Evolutionary conservation across 768 basidiomycete genomes (phyloP).

Genomic region (Rhizopogon vesiculosus): DNA sequence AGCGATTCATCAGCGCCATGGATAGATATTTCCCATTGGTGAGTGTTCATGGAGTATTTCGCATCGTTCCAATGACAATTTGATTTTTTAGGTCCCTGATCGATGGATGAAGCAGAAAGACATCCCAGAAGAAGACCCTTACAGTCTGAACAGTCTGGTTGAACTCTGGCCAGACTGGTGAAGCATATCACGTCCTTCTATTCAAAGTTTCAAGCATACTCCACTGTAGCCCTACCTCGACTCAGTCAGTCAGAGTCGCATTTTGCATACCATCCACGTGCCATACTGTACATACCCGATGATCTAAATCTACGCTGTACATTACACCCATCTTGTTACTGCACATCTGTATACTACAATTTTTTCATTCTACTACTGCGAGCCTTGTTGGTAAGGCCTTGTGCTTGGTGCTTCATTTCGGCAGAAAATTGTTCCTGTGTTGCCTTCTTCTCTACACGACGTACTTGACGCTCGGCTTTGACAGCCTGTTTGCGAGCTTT

Average conservation of each 20-base stretch:
- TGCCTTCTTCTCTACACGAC: constrained; percentile 64
- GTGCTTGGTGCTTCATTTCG: constrained; percentile 60
- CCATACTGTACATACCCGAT: background rate
- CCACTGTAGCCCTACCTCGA: background rate
- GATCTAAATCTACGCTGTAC: background rate
- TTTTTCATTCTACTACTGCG: constrained; percentile 18
- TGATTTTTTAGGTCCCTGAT: constrained; percentile 62
- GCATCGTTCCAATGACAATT: constrained; percentile 1
- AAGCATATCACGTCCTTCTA: background rate
- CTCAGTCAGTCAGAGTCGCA: no score
- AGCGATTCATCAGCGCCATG: constrained; percentile 83
- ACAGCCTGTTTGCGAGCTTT: constrained; percentile 66
- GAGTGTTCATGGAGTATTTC: constrained; percentile 17
- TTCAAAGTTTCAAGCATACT: constrained; percentile 5
- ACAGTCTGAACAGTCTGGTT: constrained; percentile 40
- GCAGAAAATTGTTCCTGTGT: constrained; percentile 58
- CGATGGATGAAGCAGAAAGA: constrained; percentile 89
- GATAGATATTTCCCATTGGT: constrained; percentile 87
- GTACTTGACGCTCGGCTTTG: constrained; percentile 59
- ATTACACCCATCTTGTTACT: background rate
- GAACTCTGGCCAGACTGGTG: constrained; percentile 69
- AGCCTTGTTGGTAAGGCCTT: constrained; percentile 40
- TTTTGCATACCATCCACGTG: background rate
- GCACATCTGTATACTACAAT: constrained; percentile 9
- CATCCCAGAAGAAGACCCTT: constrained; percentile 68